phyloP scores from a whole-genome alignment of 2,329 filamentous ascomycete genomes.

The Orbilia brochopaga region DNA sequence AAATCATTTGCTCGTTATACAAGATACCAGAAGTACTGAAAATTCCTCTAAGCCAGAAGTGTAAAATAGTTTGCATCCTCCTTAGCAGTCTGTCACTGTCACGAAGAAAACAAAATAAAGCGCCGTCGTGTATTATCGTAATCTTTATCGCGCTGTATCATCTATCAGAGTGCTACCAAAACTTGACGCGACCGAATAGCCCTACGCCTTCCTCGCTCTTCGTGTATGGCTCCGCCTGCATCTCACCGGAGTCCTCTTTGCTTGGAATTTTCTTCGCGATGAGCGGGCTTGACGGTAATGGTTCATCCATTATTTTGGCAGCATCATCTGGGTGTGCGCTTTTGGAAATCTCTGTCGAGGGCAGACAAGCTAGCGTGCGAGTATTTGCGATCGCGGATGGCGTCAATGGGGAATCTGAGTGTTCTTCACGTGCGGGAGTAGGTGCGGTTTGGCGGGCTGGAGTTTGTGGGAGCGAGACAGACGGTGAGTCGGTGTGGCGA shows the following conservation, averaged over 20 bases:
- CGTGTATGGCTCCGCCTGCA: constrained; percentile 47
- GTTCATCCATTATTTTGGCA: constrained; percentile 50
- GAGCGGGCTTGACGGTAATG: constrained; percentile 36
- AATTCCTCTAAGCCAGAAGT: no score
- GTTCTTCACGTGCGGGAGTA: not conserved
- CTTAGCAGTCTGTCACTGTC: no score
- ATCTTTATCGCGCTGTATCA: not conserved
- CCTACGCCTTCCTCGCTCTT: constrained; percentile 21
- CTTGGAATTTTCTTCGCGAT: constrained; percentile 50
- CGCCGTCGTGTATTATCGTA: not conserved
- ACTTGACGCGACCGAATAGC: constrained; percentile 39
- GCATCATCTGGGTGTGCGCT: constrained; percentile 45
- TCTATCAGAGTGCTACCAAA: constrained; percentile 22
- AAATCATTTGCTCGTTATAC: no score
- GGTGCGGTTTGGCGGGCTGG: not conserved
- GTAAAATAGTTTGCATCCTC: no score
- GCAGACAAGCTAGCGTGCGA: constrained; percentile 36
- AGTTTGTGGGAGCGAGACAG: constrained; percentile 18
- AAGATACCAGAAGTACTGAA: no score
- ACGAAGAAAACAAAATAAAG: not conserved
- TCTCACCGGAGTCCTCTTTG: constrained; percentile 48
- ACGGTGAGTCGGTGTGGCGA: constrained; percentile 11
- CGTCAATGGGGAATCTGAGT: constrained; percentile 9
- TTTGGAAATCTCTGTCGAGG: constrained; percentile 43
- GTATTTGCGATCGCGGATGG: constrained; percentile 47